Percentiles rank a stretch among this genome's conserved stretches.
phyloP scores from a whole-genome alignment of 768 basidiomycete genomes.

The Trametes cinnabarina region DNA sequence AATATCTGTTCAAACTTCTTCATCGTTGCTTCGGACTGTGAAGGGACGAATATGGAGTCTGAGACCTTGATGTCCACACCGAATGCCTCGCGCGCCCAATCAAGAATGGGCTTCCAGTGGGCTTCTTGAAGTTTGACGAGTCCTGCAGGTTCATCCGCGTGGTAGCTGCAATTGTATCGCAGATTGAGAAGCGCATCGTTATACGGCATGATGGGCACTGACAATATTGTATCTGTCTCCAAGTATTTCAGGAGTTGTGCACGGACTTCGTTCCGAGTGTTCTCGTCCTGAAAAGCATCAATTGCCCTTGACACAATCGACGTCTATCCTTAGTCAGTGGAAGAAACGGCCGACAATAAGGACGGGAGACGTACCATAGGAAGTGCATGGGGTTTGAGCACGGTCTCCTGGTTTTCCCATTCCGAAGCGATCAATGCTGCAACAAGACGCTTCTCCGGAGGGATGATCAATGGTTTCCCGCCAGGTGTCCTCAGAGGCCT shows the following conservation, averaged over 20 bases:
- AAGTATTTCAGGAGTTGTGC: constrained; percentile 76
- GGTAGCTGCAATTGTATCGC: constrained; percentile 55
- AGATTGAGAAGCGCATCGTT: background rate
- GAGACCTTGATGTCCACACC: constrained; percentile 66
- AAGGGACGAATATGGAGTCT: constrained; percentile 65
- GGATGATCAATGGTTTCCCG: constrained; percentile 74
- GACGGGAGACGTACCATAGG: constrained; percentile 66
- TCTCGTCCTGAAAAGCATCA: constrained; percentile 64
- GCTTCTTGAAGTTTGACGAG: constrained; percentile 74
- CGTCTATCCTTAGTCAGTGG: no score
- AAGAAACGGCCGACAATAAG: no score
- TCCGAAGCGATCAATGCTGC: constrained; percentile 89
- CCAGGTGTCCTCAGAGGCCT: constrained; percentile 85
- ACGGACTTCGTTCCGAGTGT: constrained; percentile 59
- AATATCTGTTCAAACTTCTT: constrained; percentile 57
- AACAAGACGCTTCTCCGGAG: constrained; percentile 63
- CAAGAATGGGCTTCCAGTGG: constrained; percentile 87
- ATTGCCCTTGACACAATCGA: constrained; percentile 88
- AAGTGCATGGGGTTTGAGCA: constrained; percentile 86
- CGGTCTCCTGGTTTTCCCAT: constrained; percentile 89
- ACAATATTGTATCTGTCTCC: constrained; percentile 95
- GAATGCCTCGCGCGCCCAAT: constrained; percentile 72
- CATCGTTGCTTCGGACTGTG: constrained; percentile 70
- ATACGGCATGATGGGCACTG: constrained; percentile 18
- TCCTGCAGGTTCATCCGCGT: constrained; percentile 70